These are phyloP conservation scores for Fusarium sp. DNA, from an alignment of 2,329 filamentous ascomycete species.

Conservation along the genomic window DNA sequence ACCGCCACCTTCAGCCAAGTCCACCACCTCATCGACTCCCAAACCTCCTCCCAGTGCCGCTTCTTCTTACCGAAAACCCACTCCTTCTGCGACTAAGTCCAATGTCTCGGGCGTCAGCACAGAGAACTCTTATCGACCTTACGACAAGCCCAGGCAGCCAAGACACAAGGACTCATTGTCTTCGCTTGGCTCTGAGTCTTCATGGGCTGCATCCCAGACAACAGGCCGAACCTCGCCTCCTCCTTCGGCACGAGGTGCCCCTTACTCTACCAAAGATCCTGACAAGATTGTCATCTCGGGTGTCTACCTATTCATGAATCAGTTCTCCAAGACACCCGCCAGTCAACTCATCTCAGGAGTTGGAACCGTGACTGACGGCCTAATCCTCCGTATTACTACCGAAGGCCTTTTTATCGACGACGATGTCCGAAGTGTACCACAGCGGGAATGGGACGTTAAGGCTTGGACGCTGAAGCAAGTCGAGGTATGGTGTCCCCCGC, in stretches of 20 bases:
- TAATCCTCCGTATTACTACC: conserved; percentile 92
- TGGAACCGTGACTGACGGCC: conserved; percentile 88
- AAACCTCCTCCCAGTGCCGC: conserved; percentile 40
- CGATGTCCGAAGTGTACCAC: conserved; percentile 89
- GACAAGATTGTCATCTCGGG: conserved; percentile 97
- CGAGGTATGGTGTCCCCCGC: conserved; percentile 86
- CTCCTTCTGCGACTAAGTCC: conserved; percentile 67
- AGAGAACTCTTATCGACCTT: conserved; percentile 82
- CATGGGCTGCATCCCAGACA: conserved; percentile 87
- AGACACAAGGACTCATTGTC: conserved; percentile 75
- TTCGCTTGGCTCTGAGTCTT: conserved; percentile 82
- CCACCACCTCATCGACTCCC: conserved; percentile 45
- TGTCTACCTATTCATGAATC: conserved; percentile 93
- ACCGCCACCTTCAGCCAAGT: conserved; percentile 57
- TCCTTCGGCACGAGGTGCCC: conserved; percentile 79
- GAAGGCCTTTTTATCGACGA: conserved; percentile 98
- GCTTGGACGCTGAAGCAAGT: conserved; percentile 96
- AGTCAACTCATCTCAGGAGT: conserved; percentile 90
- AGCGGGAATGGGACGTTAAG: conserved; percentile 98
- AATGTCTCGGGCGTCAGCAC: conserved; percentile 72
- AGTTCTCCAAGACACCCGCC: conserved; percentile 89
- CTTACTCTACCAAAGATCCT: conserved; percentile 90
- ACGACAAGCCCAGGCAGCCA: conserved; percentile 76
- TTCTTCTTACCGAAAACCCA: conserved; percentile 53
- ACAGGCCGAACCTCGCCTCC: conserved; percentile 89